Percentiles rank a stretch among this genome's conserved stretches.
Evolutionary conservation across 345 rosid species (phyloP).

Genomic region (Bruguiera parviflora): DNA sequence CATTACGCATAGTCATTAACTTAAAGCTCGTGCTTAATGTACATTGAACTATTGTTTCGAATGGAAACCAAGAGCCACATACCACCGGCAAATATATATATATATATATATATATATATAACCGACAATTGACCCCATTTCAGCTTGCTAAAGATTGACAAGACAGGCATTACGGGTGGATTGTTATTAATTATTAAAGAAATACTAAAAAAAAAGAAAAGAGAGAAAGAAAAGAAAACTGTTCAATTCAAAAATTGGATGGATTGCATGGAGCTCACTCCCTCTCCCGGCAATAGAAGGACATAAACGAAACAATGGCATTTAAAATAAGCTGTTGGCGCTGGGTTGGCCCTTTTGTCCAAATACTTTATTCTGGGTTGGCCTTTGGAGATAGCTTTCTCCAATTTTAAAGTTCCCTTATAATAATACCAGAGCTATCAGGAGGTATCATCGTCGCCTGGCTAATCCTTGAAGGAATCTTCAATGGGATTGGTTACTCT

Average conservation of each 20-base stretch:
- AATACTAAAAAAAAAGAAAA: too few relatives aligned
- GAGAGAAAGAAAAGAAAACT: too few relatives aligned
- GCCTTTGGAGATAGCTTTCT: neutral
- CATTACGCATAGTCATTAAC: conserved; percentile 4
- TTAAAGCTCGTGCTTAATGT: neutral
- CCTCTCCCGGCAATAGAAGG: too few relatives aligned
- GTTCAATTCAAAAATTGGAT: too few relatives aligned
- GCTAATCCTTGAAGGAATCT: conserved; percentile 31
- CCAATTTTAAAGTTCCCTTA: neutral
- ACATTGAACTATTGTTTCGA: neutral
- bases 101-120: neutral
- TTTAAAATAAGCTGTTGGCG: too few relatives aligned
- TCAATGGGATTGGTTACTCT: conserved; percentile 18
- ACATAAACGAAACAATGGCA: too few relatives aligned
- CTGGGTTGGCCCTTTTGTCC: neutral
- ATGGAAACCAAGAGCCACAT: conserved; percentile 3
- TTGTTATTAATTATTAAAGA: too few relatives aligned
- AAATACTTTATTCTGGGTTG: neutral
- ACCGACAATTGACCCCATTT: neutral
- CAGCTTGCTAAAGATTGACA: neutral
- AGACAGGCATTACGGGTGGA: too few relatives aligned
- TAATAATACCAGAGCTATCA: conserved; percentile 11
- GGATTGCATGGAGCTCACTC: too few relatives aligned
- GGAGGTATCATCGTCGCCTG: conserved; percentile 16
- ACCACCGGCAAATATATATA: neutral